These are phyloP conservation scores for Elongisporangium senticosum DNA, from an alignment of 352 stramenopile species.

Conservation along the genomic window DNA sequence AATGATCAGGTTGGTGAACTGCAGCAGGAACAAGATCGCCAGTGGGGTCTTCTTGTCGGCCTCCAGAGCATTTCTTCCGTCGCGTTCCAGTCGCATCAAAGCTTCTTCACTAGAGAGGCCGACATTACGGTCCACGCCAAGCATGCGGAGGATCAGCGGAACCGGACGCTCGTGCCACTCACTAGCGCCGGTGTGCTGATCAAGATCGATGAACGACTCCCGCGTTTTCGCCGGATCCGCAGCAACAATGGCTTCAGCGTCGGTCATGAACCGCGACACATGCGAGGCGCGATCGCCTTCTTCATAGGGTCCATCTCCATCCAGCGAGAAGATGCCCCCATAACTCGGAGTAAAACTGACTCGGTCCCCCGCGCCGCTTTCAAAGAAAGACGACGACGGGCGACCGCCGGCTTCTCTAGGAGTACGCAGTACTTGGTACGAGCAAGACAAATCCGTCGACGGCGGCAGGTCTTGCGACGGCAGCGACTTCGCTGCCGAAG, in stretches of 20 bases:
- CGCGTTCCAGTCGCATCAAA: constrained; percentile 22
- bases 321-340: constrained; percentile 8
- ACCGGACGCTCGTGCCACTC: constrained; percentile 56
- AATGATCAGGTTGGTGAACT: constrained; percentile 80
- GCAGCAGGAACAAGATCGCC: constrained; percentile 60
- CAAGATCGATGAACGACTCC: constrained; percentile 51
- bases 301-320: constrained; percentile 4
- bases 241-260: constrained; percentile 45
- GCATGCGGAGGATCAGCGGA: constrained; percentile 24
- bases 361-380: constrained; percentile 6
- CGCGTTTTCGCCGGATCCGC: constrained; percentile 40
- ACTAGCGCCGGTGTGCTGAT: constrained; percentile 31
- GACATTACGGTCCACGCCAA: constrained; percentile 32
- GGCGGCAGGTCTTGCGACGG: constrained; percentile 5
- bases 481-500: neutral
- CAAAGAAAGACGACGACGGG: constrained; percentile 9
- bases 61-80: constrained; percentile 48
- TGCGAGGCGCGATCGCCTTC: constrained; percentile 26
- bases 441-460: constrained; percentile 47
- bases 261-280: constrained; percentile 51
- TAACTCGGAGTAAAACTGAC: neutral
- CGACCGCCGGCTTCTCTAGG: constrained; percentile 40
- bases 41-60: constrained; percentile 50
- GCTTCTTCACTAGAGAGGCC: constrained; percentile 34
- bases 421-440: constrained; percentile 55